Conservation (phyloP, 345 rosid genomes). For the Eucalyptus albens region DNA sequence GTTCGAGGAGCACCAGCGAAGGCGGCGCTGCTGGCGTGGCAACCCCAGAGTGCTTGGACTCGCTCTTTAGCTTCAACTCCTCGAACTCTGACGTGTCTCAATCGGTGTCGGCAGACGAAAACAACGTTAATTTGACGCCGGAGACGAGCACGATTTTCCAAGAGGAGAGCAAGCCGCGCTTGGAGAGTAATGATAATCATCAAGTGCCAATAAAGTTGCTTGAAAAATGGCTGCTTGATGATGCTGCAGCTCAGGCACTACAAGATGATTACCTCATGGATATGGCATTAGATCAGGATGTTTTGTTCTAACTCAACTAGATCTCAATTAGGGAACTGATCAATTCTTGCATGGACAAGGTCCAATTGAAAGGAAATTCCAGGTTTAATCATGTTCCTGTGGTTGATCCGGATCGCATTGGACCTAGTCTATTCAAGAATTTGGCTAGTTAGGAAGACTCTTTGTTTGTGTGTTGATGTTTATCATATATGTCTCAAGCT, state of each 20-base stretch:
- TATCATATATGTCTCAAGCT: neutral
- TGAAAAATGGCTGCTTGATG: constrained; percentile 39
- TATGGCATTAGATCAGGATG: neutral
- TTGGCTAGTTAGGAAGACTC: neutral
- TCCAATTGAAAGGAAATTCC: neutral
- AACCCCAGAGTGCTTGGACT: neutral
- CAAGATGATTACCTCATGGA: neutral
- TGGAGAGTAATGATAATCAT: neutral
- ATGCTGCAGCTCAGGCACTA: neutral
- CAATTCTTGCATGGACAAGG: neutral
- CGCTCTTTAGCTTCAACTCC: constrained; percentile 3
- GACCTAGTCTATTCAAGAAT: neutral
- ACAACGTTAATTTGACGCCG: neutral
- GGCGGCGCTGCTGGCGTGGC: neutral
- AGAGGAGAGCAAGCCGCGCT: constrained; percentile 4
- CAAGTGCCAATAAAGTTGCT: constrained; percentile 16
- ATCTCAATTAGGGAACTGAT: neutral
- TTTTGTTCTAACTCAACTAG: neutral
- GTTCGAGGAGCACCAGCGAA: neutral
- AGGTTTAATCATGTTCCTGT: neutral
- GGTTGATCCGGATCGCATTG: neutral
- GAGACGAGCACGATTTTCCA: neutral
- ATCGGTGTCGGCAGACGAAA: constrained; percentile 4
- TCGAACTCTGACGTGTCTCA: neutral
- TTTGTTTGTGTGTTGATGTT: neutral